Conservation (phyloP, 345 rosid species). For the Durio zibethinus region DNA sequence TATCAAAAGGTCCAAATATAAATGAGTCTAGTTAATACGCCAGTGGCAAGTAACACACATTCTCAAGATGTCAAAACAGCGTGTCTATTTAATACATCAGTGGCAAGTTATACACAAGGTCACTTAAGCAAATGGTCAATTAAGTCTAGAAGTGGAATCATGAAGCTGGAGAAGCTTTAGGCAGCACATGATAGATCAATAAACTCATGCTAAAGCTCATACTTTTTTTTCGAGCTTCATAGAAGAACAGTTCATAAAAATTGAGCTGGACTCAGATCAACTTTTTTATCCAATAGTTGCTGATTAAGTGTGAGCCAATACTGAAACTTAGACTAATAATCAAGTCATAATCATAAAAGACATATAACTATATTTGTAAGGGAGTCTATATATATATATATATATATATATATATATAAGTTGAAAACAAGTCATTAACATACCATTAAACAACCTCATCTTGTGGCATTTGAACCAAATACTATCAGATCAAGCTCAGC, state of each 20-base stretch:
- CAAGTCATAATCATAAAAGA: constrained; percentile 1
- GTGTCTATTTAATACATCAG: not conserved
- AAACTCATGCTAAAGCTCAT: not conserved
- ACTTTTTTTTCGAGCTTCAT: not conserved
- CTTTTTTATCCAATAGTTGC: not conserved
- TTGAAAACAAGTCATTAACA: not conserved
- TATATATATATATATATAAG: not conserved
- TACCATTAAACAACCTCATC: not conserved
- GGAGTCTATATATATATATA: too few relatives aligned
- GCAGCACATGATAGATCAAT: not conserved
- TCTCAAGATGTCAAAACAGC: not conserved
- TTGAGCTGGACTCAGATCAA: not conserved
- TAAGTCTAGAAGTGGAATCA: not conserved
- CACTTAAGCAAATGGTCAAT: not conserved
- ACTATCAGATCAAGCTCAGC: not conserved
- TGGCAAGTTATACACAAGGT: not conserved
- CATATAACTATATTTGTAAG: not conserved
- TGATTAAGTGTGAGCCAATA: not conserved
- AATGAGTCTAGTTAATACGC: not conserved
- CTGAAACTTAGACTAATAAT: not conserved
- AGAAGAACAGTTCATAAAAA: not conserved
- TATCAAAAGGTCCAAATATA: not conserved
- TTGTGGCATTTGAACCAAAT: not conserved
- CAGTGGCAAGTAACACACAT: not conserved
- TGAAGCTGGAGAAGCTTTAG: not conserved